Base-by-base conservation (phyloP, 2,329 filamentous ascomycete species). In the Stagonosporopsis cucurbitacearum region DNA sequence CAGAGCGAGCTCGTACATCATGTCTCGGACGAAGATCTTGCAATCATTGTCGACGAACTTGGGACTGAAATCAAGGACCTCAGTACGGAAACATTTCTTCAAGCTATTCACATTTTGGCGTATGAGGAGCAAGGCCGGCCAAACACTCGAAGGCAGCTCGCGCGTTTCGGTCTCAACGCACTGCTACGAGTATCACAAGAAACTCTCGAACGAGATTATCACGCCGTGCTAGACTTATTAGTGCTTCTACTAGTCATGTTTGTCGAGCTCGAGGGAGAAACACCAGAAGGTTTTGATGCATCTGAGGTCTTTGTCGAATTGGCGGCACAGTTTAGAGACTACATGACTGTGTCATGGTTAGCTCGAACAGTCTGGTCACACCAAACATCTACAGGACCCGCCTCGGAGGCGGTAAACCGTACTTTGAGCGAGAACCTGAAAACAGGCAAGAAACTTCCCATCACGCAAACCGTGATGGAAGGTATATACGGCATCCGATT, bases 181-280 rank as follows among this genome's bases (percentile, higher is more conserved):
- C 80, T 92, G 13, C 84, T 96, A 11, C 88, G 87, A 58, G 88
- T 91, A 6, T 86, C 90, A 0, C 89, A 94, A 68, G 92, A 98
- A 70, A 88, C 85, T 12, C 84, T 95, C 6, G 83, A 89, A 46
- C 77, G 91, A 28, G 88, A 90, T 57, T 88, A 87, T 77, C 86
- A 86, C 57, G 81, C 95, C 8, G 86, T 96, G 46, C 86, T 96
- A 59, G 92, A 94, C 68, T 85, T 98, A 54, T 79, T 98, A 2
- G 83, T 95, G 2, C 82, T 99, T 6, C 81, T 96, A 15, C 84
- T 95, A 9, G 92, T 97, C 73, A 89, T 98, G 82, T 69, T 69
- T 37, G 55, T 66, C 4, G 89, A 95, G 72, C 88, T 88, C 35
- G 85, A 87, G 62, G 86, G 88, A 37, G 87, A 91, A 36, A 85